Evolutionary conservation across 768 basidiomycete genomes (phyloP).

Genomic region (Tylopilus sp.): DNA sequence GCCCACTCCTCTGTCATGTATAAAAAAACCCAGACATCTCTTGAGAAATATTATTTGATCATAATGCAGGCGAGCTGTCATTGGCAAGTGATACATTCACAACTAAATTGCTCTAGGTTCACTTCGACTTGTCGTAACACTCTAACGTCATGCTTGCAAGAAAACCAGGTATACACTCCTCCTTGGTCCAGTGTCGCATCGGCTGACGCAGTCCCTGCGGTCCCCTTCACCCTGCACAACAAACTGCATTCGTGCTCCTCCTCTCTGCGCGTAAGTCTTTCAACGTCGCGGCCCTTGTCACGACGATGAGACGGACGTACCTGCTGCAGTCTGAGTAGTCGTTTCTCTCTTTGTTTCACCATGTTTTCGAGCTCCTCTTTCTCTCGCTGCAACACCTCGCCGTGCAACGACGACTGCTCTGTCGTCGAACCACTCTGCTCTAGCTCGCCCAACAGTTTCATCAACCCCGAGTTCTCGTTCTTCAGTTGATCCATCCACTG

Average conservation of each 20-base stretch:
- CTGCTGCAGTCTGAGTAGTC: conserved; percentile 76
- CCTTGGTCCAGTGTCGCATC: conserved; percentile 83
- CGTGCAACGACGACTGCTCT: conserved; percentile 8
- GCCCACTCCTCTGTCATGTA: no score
- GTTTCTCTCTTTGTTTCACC: conserved; percentile 77
- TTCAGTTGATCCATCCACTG: conserved; percentile 79
- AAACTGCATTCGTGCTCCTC: conserved; percentile 62
- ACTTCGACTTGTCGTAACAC: conserved; percentile 76
- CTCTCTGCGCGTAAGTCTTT: conserved; percentile 31
- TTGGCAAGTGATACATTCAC: no score
- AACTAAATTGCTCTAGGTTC: no score
- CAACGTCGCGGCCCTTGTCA: neutral
- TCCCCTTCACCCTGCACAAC: conserved; percentile 72
- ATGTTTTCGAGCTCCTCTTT: no score
- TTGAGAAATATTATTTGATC: no score
- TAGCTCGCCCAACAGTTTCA: conserved; percentile 61
- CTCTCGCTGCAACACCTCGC: conserved; percentile 51
- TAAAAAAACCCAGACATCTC: no score
- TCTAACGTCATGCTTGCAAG: conserved; percentile 85
- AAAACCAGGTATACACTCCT: conserved; percentile 86
- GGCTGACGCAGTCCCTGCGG: conserved; percentile 71
- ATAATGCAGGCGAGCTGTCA: no score
- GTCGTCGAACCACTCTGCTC: conserved; percentile 40
- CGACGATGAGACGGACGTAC: conserved; percentile 37
- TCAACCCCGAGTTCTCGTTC: no score